Conservation (phyloP, 768 basidiomycete genomes). For the Podaxis sp. region DNA sequence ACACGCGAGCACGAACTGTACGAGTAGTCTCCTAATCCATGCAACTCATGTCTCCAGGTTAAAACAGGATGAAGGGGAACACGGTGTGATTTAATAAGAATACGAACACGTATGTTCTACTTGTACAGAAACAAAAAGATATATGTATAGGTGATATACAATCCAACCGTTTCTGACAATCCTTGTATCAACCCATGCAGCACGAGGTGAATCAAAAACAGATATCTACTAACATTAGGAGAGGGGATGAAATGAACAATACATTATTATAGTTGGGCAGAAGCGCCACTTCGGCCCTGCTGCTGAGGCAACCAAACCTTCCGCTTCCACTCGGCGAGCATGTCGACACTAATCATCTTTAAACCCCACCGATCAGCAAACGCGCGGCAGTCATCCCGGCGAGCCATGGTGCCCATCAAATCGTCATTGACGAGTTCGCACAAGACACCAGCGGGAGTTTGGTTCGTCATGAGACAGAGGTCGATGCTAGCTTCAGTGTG, state of each 20-base stretch:
- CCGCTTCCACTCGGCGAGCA: slow-evolving; percentile 57
- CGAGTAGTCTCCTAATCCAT: background rate
- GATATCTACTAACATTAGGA: background rate
- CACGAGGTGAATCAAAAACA: background rate
- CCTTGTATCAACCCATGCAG: background rate
- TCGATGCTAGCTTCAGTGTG: slow-evolving; percentile 94
- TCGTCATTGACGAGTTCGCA: slow-evolving; percentile 97
- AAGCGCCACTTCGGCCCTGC: background rate
- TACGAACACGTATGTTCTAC: background rate
- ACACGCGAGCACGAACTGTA: background rate
- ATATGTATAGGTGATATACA: background rate
- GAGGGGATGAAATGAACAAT: background rate
- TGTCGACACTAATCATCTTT: slow-evolving; percentile 93
- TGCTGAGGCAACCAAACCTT: slow-evolving; percentile 21
- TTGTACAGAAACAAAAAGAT: background rate
- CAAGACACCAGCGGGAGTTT: slow-evolving; percentile 74
- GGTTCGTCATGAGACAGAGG: slow-evolving; percentile 74
- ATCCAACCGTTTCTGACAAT: background rate
- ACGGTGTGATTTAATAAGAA: background rate
- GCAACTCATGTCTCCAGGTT: background rate
- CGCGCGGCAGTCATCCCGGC: slow-evolving; percentile 86
- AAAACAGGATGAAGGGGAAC: background rate
- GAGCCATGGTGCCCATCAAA: slow-evolving; percentile 86
- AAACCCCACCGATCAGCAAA: slow-evolving; percentile 91
- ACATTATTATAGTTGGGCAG: background rate